Conservation (phyloP, 2,329 filamentous ascomycete genomes). For the Rhynchosporium secalis region DNA sequence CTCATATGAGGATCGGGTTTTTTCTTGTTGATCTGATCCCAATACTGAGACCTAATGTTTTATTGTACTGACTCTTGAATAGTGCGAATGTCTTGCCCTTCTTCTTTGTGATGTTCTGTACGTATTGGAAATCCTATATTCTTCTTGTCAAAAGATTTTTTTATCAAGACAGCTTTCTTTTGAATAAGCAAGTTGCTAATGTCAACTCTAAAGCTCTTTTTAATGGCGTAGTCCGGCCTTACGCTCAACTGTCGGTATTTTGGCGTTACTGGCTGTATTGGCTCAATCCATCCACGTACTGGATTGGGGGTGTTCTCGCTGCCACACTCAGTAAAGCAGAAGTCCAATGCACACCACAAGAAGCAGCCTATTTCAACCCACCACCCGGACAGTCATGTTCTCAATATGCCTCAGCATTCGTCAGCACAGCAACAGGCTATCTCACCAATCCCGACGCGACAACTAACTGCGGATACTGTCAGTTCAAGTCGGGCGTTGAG, state of each 20-base stretch:
- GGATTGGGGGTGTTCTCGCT: slow-evolving; percentile 69
- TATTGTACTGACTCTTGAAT: too few species aligned
- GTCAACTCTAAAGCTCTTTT: slow-evolving; percentile 53
- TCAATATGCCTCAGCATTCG: slow-evolving; percentile 63
- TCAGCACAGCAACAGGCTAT: slow-evolving; percentile 55
- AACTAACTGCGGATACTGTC: slow-evolving; percentile 67
- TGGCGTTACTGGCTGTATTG: slow-evolving; percentile 50
- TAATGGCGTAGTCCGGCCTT: slow-evolving; percentile 71
- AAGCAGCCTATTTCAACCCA: slow-evolving; percentile 63
- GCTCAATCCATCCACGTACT: slow-evolving; percentile 68
- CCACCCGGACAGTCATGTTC: slow-evolving; percentile 65
- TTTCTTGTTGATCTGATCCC: too few species aligned
- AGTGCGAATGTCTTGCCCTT: slow-evolving; percentile 52
- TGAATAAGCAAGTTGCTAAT: too few species aligned
- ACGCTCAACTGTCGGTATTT: slow-evolving; percentile 50
- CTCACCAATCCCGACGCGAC: slow-evolving; percentile 62
- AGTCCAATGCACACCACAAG: slow-evolving; percentile 51
- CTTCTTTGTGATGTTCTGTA: slow-evolving; percentile 53
- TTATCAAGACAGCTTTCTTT: too few species aligned
- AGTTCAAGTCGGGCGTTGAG: slow-evolving; percentile 59
- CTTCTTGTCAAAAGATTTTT: too few species aligned
- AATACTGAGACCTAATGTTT: too few species aligned
- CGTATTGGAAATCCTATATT: too few species aligned
- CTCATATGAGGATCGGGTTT: too few species aligned
- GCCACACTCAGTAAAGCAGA: slow-evolving; percentile 56